phyloP scores from a whole-genome alignment of 805 yeast species.

The Metschnikowia lachancei region DNA sequence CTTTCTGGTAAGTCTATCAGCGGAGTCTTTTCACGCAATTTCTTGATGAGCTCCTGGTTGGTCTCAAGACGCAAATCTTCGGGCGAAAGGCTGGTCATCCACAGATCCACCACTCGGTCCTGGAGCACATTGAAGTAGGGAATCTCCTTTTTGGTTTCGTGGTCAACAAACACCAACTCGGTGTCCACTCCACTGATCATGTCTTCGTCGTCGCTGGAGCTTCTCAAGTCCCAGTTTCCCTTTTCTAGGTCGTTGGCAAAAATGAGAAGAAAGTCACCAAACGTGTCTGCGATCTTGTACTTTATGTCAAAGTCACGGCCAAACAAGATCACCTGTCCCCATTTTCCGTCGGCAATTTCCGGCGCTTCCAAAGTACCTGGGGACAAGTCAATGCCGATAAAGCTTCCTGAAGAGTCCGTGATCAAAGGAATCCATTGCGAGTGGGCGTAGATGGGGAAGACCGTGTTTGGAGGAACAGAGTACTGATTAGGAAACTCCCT shows the following conservation, averaged over 20 bases:
- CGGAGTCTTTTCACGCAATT: slow-evolving; percentile 7
- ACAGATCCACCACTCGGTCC: slow-evolving; percentile 30
- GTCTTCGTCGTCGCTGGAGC: slow-evolving; percentile 42
- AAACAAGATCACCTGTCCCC: slow-evolving; percentile 90
- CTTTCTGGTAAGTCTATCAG: slow-evolving; percentile 9
- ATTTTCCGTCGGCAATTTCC: slow-evolving; percentile 31
- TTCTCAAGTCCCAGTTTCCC: slow-evolving; percentile 72
- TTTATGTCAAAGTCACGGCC: slow-evolving; percentile 94
- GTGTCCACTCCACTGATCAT: slow-evolving; percentile 60
- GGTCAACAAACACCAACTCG: slow-evolving; percentile 67
- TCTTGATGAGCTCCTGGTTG: slow-evolving; percentile 6
- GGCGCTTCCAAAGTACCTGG: slow-evolving; percentile 10
- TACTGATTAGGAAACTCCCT: slow-evolving; percentile 44
- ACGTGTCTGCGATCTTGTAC: slow-evolving; percentile 78
- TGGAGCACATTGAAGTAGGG: slow-evolving; percentile 43
- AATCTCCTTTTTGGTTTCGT: slow-evolving; percentile 42
- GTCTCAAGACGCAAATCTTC: slow-evolving; percentile 11
- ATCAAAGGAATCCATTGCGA: slow-evolving; percentile 89
- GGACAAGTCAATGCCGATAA: slow-evolving; percentile 79
- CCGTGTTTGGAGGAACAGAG: slow-evolving; percentile 73
- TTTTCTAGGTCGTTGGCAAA: slow-evolving; percentile 85
- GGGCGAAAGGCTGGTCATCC: slow-evolving; percentile 29
- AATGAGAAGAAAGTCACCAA: slow-evolving; percentile 82
- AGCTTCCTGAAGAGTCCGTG: slow-evolving; percentile 87
- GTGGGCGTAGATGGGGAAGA: slow-evolving; percentile 80